Conservation (phyloP, 1,284 basidiomycete species). For the Ganoderma lingzhi region DNA sequence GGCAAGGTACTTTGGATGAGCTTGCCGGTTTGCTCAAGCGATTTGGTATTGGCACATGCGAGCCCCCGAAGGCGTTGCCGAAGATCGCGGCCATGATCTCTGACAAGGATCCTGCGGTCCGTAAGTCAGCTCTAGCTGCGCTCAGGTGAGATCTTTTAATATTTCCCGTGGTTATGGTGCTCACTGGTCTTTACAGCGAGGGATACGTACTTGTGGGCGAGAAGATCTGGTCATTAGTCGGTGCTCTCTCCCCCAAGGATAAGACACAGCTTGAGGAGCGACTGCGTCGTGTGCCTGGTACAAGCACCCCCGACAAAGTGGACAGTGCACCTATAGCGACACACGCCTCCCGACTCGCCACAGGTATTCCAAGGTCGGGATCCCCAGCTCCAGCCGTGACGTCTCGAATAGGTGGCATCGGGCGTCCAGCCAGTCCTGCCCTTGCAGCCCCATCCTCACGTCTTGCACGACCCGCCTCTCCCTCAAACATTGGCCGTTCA, state of each 20-base stretch:
- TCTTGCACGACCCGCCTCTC: conserved; percentile 69
- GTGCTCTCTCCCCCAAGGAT: conserved; percentile 83
- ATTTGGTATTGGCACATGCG: conserved; percentile 85
- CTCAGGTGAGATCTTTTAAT: conserved; percentile 61
- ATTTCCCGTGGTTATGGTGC: neutral
- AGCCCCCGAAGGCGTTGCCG: conserved; percentile 83
- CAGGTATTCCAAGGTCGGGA: conserved; percentile 56
- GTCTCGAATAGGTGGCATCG: conserved; percentile 54
- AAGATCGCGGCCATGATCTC: conserved; percentile 83
- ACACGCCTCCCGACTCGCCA: conserved; percentile 63
- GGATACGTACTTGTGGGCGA: conserved; percentile 88
- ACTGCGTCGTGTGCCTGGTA: conserved; percentile 80
- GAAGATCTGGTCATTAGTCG: conserved; percentile 84
- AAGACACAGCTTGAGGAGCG: conserved; percentile 93
- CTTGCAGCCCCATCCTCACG: conserved; percentile 56
- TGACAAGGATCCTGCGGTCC: conserved; percentile 88
- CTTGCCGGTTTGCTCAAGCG: conserved; percentile 81
- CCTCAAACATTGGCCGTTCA: conserved; percentile 56
- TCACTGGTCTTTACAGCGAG: conserved; percentile 57
- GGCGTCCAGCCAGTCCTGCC: conserved; percentile 74
- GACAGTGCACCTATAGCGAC: conserved; percentile 47
- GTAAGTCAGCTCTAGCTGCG: conserved; percentile 82
- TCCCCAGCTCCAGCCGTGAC: conserved; percentile 56
- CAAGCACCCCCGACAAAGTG: conserved; percentile 58
- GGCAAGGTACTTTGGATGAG: conserved; percentile 88